Base-by-base conservation (phyloP, 2,329 filamentous ascomycete genomes). In the Sarocladium brachiariae region DNA sequence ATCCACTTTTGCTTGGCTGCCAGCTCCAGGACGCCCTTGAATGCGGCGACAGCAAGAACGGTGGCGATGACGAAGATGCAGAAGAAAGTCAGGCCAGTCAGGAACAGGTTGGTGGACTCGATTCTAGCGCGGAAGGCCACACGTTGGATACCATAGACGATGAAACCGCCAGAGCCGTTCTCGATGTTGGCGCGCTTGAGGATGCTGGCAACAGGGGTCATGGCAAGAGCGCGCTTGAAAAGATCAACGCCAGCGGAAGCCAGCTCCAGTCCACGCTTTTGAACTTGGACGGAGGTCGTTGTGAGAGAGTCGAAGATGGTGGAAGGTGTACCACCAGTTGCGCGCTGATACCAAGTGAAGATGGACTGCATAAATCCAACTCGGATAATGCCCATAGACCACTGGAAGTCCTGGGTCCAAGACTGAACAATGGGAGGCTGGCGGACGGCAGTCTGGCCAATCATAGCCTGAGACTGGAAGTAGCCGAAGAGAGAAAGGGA, bases 321-420 rank as follows among this genome's bases (percentile, higher is more conserved):
- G 3, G 89, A 84, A 1, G 92, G 87, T 1, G 80, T 89, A 55
- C 92, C 92, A 50, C 92, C 92, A 2, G 92, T 97, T 2, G 92
- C 81, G 54, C 91, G 87, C 70, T 96, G 91, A 65, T 96, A 97
- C 92, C 92, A 97, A 31, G 90, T 95, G 54, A 89, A 88, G 62
- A 96, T 87, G 45, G 75, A 76, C 71, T 97, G 89, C 71, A 96
- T 80, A 66, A 95, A 96, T n/a, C 75, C 76, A 37, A 96, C 77
- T 49, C 81, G 80, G 61, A 97, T 95, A 60, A 97, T 90, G 59
- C 92, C 92, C 89, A 97, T 93, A 62, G 86, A 95, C 92, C 92
- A 97, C 65, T 95, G 87, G 72, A 97, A 96, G 70, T 96, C 92
- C 70, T 96, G 91, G 2, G 91, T 96, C 92, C 92, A 97, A 0